Conservation (phyloP, 352 stramenopile genomes). For the Peronospora destructor region DNA sequence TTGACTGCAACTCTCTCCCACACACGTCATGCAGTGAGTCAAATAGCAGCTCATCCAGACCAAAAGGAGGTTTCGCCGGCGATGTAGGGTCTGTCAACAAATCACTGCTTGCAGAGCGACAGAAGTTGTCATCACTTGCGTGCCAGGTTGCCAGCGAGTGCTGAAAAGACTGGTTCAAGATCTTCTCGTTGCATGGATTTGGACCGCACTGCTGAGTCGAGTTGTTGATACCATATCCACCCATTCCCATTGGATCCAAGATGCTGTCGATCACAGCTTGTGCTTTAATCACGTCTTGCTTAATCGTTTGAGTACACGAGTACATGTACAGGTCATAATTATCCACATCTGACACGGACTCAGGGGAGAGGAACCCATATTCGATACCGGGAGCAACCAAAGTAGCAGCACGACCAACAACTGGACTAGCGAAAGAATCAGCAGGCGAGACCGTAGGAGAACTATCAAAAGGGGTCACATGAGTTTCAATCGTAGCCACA, state of each 20-base stretch:
- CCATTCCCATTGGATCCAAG: conserved; percentile 29
- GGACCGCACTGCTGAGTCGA: neutral
- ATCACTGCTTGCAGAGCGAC: neutral
- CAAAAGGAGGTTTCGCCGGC: conserved; percentile 20
- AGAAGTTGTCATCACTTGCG: conserved; percentile 8
- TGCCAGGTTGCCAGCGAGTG: conserved; percentile 7
- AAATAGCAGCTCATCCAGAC: conserved; percentile 24
- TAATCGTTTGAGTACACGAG: conserved; percentile 6
- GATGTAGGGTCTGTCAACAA: conserved; percentile 17
- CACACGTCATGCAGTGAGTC: conserved; percentile 23
- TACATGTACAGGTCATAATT: conserved; percentile 11
- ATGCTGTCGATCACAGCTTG: conserved; percentile 27
- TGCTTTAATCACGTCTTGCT: conserved; percentile 12
- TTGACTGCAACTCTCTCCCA: conserved; percentile 1
- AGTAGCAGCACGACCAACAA: neutral
- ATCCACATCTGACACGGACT: conserved; percentile 28
- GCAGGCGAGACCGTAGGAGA: neutral
- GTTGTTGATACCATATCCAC: conserved; percentile 2
- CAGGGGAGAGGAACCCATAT: conserved; percentile 26
- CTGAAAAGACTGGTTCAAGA: conserved; percentile 1
- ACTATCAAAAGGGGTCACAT: neutral
- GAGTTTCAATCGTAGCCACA: neutral
- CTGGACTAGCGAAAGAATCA: neutral
- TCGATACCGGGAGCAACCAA: conserved; percentile 1
- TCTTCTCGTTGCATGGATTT: neutral